Evolutionary conservation across 1,284 basidiomycete genomes (phyloP).

Genomic region (Cutaneotrichosporon curvatum): DNA sequence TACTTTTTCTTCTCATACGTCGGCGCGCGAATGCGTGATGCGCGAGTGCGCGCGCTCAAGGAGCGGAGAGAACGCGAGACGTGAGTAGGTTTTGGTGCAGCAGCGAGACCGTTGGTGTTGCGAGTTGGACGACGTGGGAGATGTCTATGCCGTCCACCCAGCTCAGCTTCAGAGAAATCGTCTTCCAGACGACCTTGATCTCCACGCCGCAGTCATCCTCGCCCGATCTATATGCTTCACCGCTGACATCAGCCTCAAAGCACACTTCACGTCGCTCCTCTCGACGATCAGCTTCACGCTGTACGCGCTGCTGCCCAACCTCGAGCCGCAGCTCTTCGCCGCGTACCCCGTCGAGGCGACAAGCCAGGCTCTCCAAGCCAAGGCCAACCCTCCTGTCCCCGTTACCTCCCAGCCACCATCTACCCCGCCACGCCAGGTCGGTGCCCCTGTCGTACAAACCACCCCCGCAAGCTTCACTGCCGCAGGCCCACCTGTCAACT

Average conservation of each 20-base stretch:
- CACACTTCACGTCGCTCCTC: conserved; percentile 41
- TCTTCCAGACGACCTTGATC: too few species aligned
- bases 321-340: conserved; percentile 36
- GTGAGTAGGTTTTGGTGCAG: conserved; percentile 18
- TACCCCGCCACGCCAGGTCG: too few species aligned
- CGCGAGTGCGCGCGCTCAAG: conserved; percentile 28
- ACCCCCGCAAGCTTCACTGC: too few species aligned
- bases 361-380: conserved; percentile 29
- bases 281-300: conserved; percentile 45
- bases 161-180: too few species aligned
- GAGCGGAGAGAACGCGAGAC: conserved; percentile 32
- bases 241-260: conserved; percentile 31
- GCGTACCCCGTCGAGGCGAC: conserved; percentile 39
- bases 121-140: background rate
- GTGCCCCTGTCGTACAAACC: too few species aligned
- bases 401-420: background rate
- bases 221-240: too few species aligned
- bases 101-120: too few species aligned
- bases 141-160: too few species aligned
- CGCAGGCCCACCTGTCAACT: background rate
- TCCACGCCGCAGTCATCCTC: too few species aligned
- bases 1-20: conserved; percentile 34
- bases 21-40: conserved; percentile 33
- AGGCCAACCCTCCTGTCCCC: background rate
- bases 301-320: conserved; percentile 44